Base-by-base conservation (phyloP, 805 yeast species). In the Grigorovia transvaalensis region DNA sequence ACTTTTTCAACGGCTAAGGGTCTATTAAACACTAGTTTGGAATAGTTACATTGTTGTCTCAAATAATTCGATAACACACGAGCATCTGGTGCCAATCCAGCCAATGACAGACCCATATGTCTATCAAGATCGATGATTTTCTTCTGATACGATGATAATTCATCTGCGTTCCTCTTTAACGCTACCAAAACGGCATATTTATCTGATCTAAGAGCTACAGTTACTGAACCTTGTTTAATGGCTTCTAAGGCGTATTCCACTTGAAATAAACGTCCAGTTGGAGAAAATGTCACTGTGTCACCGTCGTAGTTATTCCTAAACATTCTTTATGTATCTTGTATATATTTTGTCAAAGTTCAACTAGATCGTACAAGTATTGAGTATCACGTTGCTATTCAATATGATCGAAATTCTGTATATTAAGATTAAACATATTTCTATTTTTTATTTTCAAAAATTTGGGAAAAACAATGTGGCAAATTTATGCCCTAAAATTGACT, bases 11-110 rank as follows among this genome's bases (percentile, higher is more conserved):
- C 82, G 56, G 87, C 83, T 54, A 93, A 73, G 15, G 96, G 90
- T 63, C 96, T 81, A 70, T 88, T 84, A 70, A 79, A 93, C 29
- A 90, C 82, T 76, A 91, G 77, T 62, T 80, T 85, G 38, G 91
- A 85, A 57, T 84, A 79, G 83, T 91, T 84, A 49, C 97, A 95
- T 63, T 90, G 93, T 61, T 88, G 89, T 67, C 98, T 81, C 61
- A 93, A 74, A 69, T 75, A 90, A 66, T 88, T 93, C 48, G 95
- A 83, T 59, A 93, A 76, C 42, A 93, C 95, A 59, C 99, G 78
- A 23, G 98, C 99, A 67, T 93, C 99, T 17, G 99, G 98, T 0
- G 98, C 97, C 62, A 93, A 79, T 9, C 99, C 99, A 1, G 99
- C 96, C 52, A 93, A 76, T 0, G 96, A 96, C 57, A 93, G 77